These are phyloP conservation scores for Termitomyces sp. DNA, from an alignment of 768 basidiomycete genomes.

Conservation along the genomic window DNA sequence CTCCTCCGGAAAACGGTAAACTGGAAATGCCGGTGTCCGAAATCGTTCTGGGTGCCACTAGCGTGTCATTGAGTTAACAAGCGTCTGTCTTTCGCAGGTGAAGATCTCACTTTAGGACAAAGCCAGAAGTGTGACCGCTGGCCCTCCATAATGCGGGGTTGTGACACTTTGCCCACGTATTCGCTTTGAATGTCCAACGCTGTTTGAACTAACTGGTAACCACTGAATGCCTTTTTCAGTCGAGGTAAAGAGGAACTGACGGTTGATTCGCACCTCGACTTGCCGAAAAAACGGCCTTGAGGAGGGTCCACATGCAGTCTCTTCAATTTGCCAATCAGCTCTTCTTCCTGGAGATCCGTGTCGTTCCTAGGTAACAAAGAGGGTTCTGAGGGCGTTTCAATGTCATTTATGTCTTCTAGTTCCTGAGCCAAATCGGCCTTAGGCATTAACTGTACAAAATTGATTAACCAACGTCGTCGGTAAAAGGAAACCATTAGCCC, in stretches of 20 bases:
- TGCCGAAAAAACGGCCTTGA: conserved; percentile 45
- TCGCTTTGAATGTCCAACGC: conserved; percentile 58
- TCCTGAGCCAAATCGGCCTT: conserved; percentile 62
- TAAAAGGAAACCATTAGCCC: neutral
- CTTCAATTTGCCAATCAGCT: conserved; percentile 29
- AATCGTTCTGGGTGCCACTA: conserved; percentile 32
- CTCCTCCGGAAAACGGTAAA: conserved; percentile 45
- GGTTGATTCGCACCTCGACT: conserved; percentile 32
- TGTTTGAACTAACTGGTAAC: conserved; percentile 47
- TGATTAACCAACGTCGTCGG: neutral
- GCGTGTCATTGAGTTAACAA: neutral
- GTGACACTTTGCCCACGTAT: conserved; percentile 36
- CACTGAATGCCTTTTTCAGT: conserved; percentile 27
- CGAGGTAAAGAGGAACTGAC: neutral
- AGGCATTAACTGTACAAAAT: conserved; percentile 41
- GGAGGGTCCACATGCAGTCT: conserved; percentile 35
- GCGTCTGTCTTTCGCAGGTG: neutral
- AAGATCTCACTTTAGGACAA: conserved; percentile 10
- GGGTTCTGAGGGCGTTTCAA: conserved; percentile 35
- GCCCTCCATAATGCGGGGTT: conserved; percentile 22
- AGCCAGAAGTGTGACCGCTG: conserved; percentile 51
- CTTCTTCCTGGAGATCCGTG: conserved; percentile 28
- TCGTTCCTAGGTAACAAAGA: conserved; percentile 30
- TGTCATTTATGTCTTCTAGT: conserved; percentile 40
- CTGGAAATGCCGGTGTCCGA: conserved; percentile 20